phyloP scores from a whole-genome alignment of 2,329 filamentous ascomycete species.

The Decorospora gaudefroyi region DNA sequence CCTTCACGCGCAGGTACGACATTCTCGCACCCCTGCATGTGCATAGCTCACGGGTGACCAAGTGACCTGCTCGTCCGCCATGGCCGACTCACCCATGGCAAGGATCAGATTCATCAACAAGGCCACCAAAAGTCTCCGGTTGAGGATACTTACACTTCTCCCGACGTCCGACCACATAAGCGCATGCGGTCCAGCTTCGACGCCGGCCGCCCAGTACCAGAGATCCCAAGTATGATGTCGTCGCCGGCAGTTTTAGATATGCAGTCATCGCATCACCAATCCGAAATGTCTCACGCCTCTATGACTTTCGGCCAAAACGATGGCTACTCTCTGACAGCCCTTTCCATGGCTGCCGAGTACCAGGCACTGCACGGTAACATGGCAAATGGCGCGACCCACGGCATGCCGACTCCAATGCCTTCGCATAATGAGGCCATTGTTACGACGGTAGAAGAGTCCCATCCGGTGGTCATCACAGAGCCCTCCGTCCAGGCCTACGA shows the following conservation, averaged over 20 bases:
- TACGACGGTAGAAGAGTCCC: conserved; percentile 21
- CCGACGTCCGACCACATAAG: conserved; percentile 31
- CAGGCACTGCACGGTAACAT: conserved; percentile 44
- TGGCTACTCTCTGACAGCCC: conserved; percentile 45
- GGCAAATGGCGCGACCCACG: conserved; percentile 16
- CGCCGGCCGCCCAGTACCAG: conserved; percentile 31
- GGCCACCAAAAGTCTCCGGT: conserved; percentile 9
- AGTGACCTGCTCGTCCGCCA: conserved; percentile 51
- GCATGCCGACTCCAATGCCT: conserved; percentile 18
- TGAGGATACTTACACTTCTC: conserved; percentile 14
- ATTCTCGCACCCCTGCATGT: not conserved
- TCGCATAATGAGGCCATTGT: conserved; percentile 20
- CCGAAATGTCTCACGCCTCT: conserved; percentile 22
- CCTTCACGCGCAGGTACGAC: conserved; percentile 50
- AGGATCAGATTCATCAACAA: conserved; percentile 23
- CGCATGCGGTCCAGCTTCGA: conserved; percentile 36
- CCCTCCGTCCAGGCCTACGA: conserved; percentile 15
- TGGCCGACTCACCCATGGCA: conserved; percentile 48
- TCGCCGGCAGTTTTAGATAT: conserved; percentile 27
- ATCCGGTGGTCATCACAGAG: conserved; percentile 8
- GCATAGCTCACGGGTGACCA: not conserved
- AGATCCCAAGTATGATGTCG: conserved; percentile 36
- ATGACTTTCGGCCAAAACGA: conserved; percentile 30
- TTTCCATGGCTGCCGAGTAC: conserved; percentile 51
- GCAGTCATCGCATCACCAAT: conserved; percentile 23